phyloP scores from a whole-genome alignment of 2,329 filamentous ascomycete species.

The Xenosphaeropsis pyriputrescens region DNA sequence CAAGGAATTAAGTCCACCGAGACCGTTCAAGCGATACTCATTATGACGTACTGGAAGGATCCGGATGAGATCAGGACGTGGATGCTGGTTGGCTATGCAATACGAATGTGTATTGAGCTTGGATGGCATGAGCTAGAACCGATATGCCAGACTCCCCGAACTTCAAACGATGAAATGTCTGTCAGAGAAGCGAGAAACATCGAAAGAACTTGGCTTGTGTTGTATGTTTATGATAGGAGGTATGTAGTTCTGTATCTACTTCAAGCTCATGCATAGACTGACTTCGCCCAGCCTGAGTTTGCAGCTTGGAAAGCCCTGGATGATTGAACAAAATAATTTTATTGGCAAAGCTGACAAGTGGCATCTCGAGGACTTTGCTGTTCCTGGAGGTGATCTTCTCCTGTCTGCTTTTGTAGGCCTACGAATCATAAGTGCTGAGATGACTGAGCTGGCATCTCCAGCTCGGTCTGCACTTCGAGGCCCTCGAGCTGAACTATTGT shows the following conservation, averaged over 20 bases:
- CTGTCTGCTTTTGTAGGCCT: constrained; percentile 22
- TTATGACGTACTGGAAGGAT: too few species aligned
- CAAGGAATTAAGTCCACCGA: too few species aligned
- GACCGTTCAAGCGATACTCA: too few species aligned
- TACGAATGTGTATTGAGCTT: constrained; percentile 23
- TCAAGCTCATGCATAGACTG: background rate
- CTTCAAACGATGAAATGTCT: constrained; percentile 4
- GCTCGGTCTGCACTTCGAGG: background rate
- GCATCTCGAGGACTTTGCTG: constrained; percentile 17
- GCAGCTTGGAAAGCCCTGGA: constrained; percentile 25
- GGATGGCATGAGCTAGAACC: constrained; percentile 19
- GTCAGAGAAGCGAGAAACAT: constrained; percentile 18
- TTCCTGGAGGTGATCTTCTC: constrained; percentile 18
- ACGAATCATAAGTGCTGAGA: constrained; percentile 21
- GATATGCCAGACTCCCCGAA: background rate
- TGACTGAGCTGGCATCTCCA: constrained; percentile 11
- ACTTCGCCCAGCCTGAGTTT: constrained; percentile 19
- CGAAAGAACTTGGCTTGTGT: constrained; percentile 22
- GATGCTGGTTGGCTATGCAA: too few species aligned
- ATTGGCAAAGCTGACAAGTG: constrained; percentile 21
- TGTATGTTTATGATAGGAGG: constrained; percentile 26
- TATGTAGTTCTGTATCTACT: constrained; percentile 5
- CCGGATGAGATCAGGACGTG: too few species aligned
- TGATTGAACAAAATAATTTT: constrained; percentile 23
- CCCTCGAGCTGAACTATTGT: constrained; percentile 3